Evolutionary conservation across 2,329 filamentous ascomycete species (phyloP).

Genomic region (Aschersonia sp.): DNA sequence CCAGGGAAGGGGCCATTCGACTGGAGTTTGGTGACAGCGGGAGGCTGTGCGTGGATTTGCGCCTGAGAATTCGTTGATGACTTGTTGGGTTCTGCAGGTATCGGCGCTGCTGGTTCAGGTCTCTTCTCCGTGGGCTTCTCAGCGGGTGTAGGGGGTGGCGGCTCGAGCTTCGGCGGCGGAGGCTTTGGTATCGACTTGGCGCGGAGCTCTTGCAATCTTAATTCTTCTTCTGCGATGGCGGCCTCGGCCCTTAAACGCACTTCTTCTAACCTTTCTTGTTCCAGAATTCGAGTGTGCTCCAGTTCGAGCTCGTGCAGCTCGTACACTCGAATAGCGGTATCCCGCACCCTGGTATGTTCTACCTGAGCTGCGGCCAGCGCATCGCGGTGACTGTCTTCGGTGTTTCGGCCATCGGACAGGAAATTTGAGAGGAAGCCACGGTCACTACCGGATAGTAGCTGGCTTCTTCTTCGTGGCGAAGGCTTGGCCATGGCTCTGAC

Average conservation of each 20-base stretch:
- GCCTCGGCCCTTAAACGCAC: conserved; percentile 30
- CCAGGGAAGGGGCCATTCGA: conserved; percentile 9
- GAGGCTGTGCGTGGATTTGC: conserved; percentile 1
- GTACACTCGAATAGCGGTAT: conserved; percentile 31
- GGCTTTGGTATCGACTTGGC: conserved; percentile 29
- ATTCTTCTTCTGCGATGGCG: conserved; percentile 29
- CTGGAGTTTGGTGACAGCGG: conserved; percentile 2
- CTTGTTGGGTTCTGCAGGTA: conserved; percentile 7
- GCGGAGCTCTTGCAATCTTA: conserved; percentile 30
- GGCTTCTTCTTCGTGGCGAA: conserved; percentile 23
- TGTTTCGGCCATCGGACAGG: conserved; percentile 46
- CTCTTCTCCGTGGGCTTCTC: background rate
- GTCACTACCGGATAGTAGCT: conserved; percentile 25
- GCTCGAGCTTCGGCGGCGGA: conserved; percentile 21
- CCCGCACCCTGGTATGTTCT: conserved; percentile 51
- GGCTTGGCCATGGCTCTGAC: conserved; percentile 25
- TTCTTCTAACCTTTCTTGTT: conserved; percentile 29
- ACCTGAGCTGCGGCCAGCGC: conserved; percentile 50
- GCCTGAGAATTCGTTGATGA: conserved; percentile 3
- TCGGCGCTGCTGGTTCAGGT: background rate
- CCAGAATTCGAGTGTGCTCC: conserved; percentile 26
- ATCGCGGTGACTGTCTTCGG: conserved; percentile 46
- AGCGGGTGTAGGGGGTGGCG: conserved; percentile 7
- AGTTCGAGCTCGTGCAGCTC: conserved; percentile 31
- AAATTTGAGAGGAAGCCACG: conserved; percentile 40